phyloP scores from a whole-genome alignment of 306 rosid genomes.

The Boehmeria nivea region DNA sequence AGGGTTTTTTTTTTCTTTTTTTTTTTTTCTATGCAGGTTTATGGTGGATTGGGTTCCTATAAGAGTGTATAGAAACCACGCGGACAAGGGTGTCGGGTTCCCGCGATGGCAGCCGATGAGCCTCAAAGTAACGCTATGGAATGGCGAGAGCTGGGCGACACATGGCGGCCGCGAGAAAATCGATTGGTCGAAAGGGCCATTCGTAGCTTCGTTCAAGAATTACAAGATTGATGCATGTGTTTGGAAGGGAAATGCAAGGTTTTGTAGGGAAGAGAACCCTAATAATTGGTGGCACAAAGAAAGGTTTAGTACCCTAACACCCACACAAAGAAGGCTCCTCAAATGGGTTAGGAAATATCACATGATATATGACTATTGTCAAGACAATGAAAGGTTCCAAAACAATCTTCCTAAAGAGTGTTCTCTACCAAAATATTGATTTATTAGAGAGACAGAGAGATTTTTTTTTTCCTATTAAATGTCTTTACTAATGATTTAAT shows the following conservation, averaged over 20 bases:
- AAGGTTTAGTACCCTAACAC: conserved; percentile 40
- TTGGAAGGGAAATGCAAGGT: conserved; percentile 82
- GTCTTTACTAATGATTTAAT: conserved; percentile 2
- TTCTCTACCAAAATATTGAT: conserved; percentile 73
- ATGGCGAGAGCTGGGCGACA: conserved; percentile 90
- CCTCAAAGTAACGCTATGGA: conserved; percentile 67
- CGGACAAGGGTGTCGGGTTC: conserved; percentile 69
- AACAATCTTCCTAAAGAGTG: conserved; percentile 77
- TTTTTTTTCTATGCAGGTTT: conserved; percentile 36
- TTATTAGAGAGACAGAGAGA: no score
- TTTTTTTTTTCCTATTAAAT: neutral
- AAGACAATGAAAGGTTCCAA: conserved; percentile 63
- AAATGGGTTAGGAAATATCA: conserved; percentile 80
- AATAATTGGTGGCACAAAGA: conserved; percentile 76
- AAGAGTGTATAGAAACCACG: conserved; percentile 85
- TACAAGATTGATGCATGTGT: conserved; percentile 70
- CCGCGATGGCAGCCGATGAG: conserved; percentile 92
- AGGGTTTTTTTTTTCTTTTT: no score
- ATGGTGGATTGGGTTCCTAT: conserved; percentile 82
- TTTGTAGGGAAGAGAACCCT: conserved; percentile 56
- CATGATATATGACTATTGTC: conserved; percentile 76
- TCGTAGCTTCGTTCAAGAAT: conserved; percentile 57
- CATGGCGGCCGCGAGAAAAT: conserved; percentile 80
- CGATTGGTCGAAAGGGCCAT: conserved; percentile 83
- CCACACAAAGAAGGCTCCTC: conserved; percentile 58